Conservation (phyloP, 257 asterid species). For the Fraxinus cuspidata region DNA sequence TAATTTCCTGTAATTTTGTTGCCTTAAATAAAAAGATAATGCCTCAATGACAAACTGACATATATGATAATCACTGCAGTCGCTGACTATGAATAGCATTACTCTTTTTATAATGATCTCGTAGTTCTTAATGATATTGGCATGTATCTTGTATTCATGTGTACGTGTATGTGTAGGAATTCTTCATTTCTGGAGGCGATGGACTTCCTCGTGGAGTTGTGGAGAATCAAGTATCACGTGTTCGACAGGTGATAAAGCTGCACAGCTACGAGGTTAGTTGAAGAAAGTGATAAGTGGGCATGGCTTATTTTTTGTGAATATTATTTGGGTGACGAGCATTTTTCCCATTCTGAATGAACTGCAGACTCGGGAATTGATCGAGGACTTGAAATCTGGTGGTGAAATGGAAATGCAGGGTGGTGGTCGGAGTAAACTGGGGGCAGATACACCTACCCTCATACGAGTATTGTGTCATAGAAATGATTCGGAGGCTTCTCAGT, state of each 20-base stretch:
- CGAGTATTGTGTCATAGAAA: constrained; percentile 80
- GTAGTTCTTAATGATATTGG: background rate
- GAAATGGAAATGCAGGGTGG: constrained; percentile 71
- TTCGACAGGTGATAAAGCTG: constrained; percentile 75
- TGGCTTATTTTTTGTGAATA: background rate
- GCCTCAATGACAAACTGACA: too few species aligned
- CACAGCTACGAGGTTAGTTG: constrained; percentile 79
- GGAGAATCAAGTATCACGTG: constrained; percentile 86
- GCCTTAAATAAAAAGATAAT: too few species aligned
- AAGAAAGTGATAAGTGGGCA: background rate
- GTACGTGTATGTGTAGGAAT: constrained; percentile 47
- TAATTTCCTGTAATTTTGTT: too few species aligned
- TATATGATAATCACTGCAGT: too few species aligned
- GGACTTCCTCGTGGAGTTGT: constrained; percentile 99
- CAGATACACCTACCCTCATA: constrained; percentile 76
- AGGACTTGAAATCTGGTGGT: constrained; percentile 78
- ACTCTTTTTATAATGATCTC: too few species aligned
- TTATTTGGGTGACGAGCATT: background rate
- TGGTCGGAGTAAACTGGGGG: constrained; percentile 66
- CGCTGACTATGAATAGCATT: too few species aligned
- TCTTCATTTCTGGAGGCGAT: constrained; percentile 96
- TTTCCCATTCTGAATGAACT: constrained; percentile 19
- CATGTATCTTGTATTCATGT: background rate
- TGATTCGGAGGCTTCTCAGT: constrained; percentile 94
- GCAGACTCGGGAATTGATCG: constrained; percentile 89